Evolutionary conservation across 148 eudicot genomes (phyloP).

Genomic region (Suaeda aralocaspica): DNA sequence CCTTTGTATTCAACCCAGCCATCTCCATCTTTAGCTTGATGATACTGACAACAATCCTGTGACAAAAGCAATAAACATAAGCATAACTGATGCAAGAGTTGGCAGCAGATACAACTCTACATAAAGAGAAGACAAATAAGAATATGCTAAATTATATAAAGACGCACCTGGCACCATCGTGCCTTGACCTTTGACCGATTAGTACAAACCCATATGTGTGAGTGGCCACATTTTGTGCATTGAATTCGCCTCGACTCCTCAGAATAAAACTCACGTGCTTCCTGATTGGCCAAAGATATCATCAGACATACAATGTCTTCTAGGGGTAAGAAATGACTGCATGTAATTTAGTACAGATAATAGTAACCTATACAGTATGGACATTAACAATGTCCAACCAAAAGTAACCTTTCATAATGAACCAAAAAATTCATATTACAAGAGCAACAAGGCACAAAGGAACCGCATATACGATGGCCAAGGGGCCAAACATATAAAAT

Average conservation of each 20-base stretch:
- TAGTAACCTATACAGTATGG: neutral
- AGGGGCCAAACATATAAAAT: neutral
- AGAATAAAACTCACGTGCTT: conserved; percentile 56
- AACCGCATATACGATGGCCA: neutral
- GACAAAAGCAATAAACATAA: conserved; percentile 16
- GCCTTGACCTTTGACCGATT: conserved; percentile 86
- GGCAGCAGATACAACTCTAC: neutral
- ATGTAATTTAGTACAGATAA: neutral
- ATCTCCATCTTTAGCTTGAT: conserved; percentile 99
- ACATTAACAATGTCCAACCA: neutral
- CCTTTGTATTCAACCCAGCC: conserved; percentile 96
- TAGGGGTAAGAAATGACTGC: conserved; percentile 1
- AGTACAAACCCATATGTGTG: conserved; percentile 97
- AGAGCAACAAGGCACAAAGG: neutral
- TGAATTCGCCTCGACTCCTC: conserved; percentile 98
- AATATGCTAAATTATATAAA: neutral
- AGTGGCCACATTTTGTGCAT: conserved; percentile 93
- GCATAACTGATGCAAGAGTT: neutral
- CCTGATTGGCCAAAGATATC: conserved; percentile 36
- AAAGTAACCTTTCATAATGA: neutral
- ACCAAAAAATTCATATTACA: neutral
- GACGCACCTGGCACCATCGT: conserved; percentile 96
- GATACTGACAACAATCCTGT: conserved; percentile 96
- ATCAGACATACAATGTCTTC: neutral
- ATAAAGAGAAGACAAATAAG: neutral